A percentile compares a stretch with the other conserved stretches of the same genome.
Evolutionary conservation across 1,284 basidiomycete species (phyloP).

Genomic region (Ganoderma meredithae): DNA sequence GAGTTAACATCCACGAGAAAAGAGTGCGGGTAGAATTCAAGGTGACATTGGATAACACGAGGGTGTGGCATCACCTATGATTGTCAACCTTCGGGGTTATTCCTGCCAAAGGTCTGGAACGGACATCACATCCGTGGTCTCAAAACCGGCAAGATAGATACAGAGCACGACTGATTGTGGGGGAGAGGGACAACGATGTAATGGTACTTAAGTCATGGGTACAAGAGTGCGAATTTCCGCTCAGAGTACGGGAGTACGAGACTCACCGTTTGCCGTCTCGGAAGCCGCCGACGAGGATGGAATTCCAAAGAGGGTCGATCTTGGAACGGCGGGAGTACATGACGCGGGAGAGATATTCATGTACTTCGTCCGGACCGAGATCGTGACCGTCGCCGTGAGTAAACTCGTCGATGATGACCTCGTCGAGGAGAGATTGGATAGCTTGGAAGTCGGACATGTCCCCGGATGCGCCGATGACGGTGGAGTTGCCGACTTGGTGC

Average conservation of each 20-base stretch:
- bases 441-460: conserved; percentile 99
- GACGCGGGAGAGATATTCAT: conserved; percentile 90
- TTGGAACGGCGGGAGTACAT: conserved; percentile 93
- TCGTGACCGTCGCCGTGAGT: conserved; percentile 85
- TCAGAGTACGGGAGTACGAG: neutral
- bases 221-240: neutral
- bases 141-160: neutral
- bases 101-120: neutral
- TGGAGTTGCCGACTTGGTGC: conserved; percentile 83
- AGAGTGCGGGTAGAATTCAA: neutral
- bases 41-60: neutral
- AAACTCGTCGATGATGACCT: conserved; percentile 81
- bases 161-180: neutral
- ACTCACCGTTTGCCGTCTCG: conserved; percentile 80
- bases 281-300: conserved; percentile 92
- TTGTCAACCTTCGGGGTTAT: neutral
- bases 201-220: neutral
- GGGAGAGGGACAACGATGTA: conserved; percentile 5
- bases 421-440: conserved; percentile 82
- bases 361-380: conserved; percentile 90
- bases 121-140: neutral
- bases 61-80: neutral
- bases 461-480: conserved; percentile 91
- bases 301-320: conserved; percentile 97
- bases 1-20: neutral